Conservation (phyloP, 2,329 filamentous ascomycete species). For the Trichoderma polysporum region DNA sequence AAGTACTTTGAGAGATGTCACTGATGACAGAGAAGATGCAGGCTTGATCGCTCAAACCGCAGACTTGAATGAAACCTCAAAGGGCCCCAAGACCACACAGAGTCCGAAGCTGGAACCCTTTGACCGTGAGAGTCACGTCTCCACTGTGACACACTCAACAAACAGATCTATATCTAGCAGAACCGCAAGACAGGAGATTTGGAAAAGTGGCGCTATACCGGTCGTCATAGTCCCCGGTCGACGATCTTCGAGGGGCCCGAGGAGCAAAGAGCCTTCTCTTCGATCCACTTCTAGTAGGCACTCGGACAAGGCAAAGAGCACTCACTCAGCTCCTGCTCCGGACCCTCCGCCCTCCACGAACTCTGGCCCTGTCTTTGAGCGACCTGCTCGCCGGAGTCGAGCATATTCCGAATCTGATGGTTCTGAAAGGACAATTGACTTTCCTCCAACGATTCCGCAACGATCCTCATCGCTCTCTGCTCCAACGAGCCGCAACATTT, state of each 20-base stretch:
- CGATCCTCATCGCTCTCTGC: constrained; percentile 63
- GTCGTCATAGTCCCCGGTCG: constrained; percentile 63
- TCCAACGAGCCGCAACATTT: constrained; percentile 58
- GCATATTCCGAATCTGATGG: constrained; percentile 50
- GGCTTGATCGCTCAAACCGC: constrained; percentile 20
- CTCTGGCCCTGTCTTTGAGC: constrained; percentile 44
- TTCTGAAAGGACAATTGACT: constrained; percentile 59
- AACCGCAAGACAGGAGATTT: constrained; percentile 57
- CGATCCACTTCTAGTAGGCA: constrained; percentile 61
- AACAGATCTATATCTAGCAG: constrained; percentile 52
- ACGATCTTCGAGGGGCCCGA: constrained; percentile 53
- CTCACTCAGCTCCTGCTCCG: constrained; percentile 47
- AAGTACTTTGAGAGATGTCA: constrained; percentile 48
- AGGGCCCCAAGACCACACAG: constrained; percentile 31
- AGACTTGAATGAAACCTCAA: constrained; percentile 25
- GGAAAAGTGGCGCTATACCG: constrained; percentile 60
- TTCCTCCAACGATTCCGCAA: constrained; percentile 55
- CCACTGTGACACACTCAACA: constrained; percentile 49
- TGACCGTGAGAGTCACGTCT: constrained; percentile 46
- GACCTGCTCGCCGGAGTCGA: constrained; percentile 41
- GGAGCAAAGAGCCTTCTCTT: constrained; percentile 54
- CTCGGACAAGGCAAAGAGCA: constrained; percentile 54
- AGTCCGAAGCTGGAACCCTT: constrained; percentile 31
- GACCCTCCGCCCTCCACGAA: constrained; percentile 46
- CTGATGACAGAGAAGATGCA: constrained; percentile 12